A percentile compares a stretch with the other conserved stretches of the same genome.
Conservation (phyloP, 768 basidiomycete genomes). For the Neoboletus magnificus region DNA sequence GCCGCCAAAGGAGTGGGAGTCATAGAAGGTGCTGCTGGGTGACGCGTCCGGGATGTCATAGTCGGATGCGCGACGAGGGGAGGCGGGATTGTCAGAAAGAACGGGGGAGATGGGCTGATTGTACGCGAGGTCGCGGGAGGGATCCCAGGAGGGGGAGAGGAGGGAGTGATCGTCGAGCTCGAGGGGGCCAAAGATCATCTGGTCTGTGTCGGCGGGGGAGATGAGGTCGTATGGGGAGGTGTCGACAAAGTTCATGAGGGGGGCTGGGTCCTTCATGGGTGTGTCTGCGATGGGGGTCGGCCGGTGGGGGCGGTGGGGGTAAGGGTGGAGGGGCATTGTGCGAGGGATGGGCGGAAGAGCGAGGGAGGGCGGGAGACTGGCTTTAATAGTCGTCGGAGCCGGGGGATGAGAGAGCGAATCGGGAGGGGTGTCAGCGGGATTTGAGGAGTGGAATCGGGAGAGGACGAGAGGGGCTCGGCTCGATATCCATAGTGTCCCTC, state of each 20-base stretch:
- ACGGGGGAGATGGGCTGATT: slow-evolving; percentile 41
- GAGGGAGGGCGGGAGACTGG: slow-evolving; percentile 12
- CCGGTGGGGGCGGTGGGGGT: slow-evolving; percentile 36
- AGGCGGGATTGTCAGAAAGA: slow-evolving; percentile 37
- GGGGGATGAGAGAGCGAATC: slow-evolving; percentile 25
- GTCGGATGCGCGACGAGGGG: slow-evolving; percentile 39
- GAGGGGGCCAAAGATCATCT: slow-evolving; percentile 35
- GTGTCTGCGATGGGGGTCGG: slow-evolving; percentile 17
- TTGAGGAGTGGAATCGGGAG: slow-evolving; percentile 24
- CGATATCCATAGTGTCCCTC: slow-evolving; percentile 28
- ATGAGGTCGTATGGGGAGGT: slow-evolving; percentile 41
- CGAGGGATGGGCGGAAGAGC: slow-evolving; percentile 27
- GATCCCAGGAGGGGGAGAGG: slow-evolving; percentile 30
- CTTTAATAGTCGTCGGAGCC: slow-evolving; percentile 41
- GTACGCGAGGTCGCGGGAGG: slow-evolving; percentile 33
- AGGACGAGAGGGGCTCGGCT: slow-evolving; percentile 46
- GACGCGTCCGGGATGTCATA: slow-evolving; percentile 42
- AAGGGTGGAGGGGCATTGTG: slow-evolving; percentile 42
- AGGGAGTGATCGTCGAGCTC: slow-evolving; percentile 32
- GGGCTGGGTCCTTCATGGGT: slow-evolving; percentile 27
- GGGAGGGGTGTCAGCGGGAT: slow-evolving; percentile 31
- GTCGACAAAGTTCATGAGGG: slow-evolving; percentile 38
- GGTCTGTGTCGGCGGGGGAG: slow-evolving; percentile 29
- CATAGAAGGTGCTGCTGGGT: slow-evolving; percentile 35
- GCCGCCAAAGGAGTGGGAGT: slow-evolving; percentile 29